phyloP scores from a whole-genome alignment of 2,329 filamentous ascomycete species.

The Bisporella sp. region DNA sequence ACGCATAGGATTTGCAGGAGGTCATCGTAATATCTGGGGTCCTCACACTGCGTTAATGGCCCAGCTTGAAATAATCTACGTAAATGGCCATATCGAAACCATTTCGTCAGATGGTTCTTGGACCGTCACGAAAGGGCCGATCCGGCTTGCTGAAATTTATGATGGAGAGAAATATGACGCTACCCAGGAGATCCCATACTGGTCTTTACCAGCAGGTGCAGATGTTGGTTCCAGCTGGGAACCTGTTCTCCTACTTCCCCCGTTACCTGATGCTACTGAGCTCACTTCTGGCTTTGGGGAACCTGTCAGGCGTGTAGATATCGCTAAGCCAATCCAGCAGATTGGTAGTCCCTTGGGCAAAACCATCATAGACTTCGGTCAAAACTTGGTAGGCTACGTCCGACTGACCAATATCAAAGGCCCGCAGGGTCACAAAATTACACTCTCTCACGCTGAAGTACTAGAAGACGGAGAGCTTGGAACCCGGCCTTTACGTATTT shows the following conservation, averaged over 20 bases:
- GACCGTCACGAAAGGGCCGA: constrained; percentile 28
- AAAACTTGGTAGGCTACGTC: constrained; percentile 49
- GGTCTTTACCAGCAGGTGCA: constrained; percentile 9
- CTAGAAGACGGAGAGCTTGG: constrained; percentile 36
- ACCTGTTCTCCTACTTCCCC: constrained; percentile 32
- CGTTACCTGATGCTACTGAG: not conserved
- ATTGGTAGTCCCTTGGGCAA: constrained; percentile 34
- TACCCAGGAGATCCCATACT: constrained; percentile 24
- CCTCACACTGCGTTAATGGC: constrained; percentile 32
- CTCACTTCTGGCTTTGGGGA: not conserved
- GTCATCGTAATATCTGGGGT: constrained; percentile 32
- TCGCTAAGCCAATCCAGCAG: constrained; percentile 25
- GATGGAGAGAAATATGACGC: constrained; percentile 46
- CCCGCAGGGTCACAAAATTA: constrained; percentile 34
- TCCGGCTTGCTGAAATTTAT: constrained; percentile 35
- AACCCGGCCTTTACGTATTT: constrained; percentile 31
- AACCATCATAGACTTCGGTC: constrained; percentile 47
- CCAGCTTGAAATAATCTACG: constrained; percentile 28
- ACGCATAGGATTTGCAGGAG: constrained; percentile 27
- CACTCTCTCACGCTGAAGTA: constrained; percentile 36
- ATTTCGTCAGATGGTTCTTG: constrained; percentile 32
- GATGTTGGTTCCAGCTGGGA: constrained; percentile 26
- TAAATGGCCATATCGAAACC: constrained; percentile 25
- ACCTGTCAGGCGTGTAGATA: constrained; percentile 34
- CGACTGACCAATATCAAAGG: constrained; percentile 26